Evolutionary conservation across 805 yeast genomes (phyloP).

Genomic region (Grigorovia jiainica): DNA sequence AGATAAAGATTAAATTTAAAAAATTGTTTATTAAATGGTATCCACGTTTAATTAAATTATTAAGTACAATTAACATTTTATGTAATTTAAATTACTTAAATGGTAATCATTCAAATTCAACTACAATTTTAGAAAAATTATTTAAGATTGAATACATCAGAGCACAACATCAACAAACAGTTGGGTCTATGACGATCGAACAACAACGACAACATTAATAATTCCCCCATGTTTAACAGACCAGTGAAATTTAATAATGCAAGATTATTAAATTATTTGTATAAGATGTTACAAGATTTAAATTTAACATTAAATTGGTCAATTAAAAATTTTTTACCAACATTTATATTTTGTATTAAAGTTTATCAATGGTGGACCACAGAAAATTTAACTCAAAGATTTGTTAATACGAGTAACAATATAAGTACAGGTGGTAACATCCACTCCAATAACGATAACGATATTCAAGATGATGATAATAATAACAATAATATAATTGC

Average conservation of each 20-base stretch:
- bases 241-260: not conserved
- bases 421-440: not conserved
- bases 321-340: conserved; percentile 44
- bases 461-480: not conserved
- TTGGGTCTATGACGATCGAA: too few relatives aligned
- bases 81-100: conserved; percentile 58
- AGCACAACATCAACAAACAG: not conserved
- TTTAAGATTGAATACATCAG: conserved; percentile 55
- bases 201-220: too few relatives aligned
- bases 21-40: conserved; percentile 44
- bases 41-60: conserved; percentile 45
- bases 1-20: conserved; percentile 4
- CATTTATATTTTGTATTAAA: conserved; percentile 70
- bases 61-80: conserved; percentile 42
- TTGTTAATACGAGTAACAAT: not conserved
- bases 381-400: conserved; percentile 48
- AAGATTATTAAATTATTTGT: not conserved
- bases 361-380: conserved; percentile 92
- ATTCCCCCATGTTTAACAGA: too few relatives aligned
- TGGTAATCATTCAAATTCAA: conserved; percentile 48
- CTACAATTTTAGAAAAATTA: conserved; percentile 51
- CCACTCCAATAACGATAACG: not conserved
- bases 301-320: not conserved
- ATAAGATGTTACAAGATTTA: not conserved
- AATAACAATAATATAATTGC: not conserved